A percentile compares a stretch with the other conserved stretches of the same genome.
Conservation (phyloP, 192 early-diverging fungal genomes). For the Diversispora eburnea region DNA sequence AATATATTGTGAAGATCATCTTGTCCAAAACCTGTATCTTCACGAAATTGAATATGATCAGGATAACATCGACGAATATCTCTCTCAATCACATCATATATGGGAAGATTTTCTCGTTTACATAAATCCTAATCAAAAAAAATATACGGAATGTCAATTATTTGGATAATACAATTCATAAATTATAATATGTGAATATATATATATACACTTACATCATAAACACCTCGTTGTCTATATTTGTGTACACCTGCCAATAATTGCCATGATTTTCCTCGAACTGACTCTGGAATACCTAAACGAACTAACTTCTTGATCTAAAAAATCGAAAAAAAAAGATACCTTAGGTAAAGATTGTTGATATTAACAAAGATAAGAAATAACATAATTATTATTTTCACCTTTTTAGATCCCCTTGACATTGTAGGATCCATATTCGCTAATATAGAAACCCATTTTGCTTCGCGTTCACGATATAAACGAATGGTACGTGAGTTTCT, state of each 20-base stretch:
- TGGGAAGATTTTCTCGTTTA: slow-evolving; percentile 44
- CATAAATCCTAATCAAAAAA: slow-evolving; percentile 26
- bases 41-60: slow-evolving; percentile 77
- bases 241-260: slow-evolving; percentile 54
- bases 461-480: slow-evolving; percentile 42
- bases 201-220: slow-evolving; percentile 30
- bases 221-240: slow-evolving; percentile 49
- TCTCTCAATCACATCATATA: slow-evolving; percentile 88
- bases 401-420: slow-evolving; percentile 35
- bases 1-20: slow-evolving; percentile 74
- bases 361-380: background rate
- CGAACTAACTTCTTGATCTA: slow-evolving; percentile 71
- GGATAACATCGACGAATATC: slow-evolving; percentile 89
- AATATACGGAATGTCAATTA: too few relatives aligned
- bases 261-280: slow-evolving; percentile 69
- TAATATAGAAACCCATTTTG: slow-evolving; percentile 44
- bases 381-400: background rate
- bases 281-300: slow-evolving; percentile 63
- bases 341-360: too few relatives aligned
- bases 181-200: too few relatives aligned
- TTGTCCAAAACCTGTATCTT: slow-evolving; percentile 67
- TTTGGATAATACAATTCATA: background rate
- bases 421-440: slow-evolving; percentile 36
- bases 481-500: slow-evolving; percentile 28
- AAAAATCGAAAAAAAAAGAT: slow-evolving; percentile 21